Base-by-base conservation (phyloP, 129 eudicot species). In the Lonicera japonica region DNA sequence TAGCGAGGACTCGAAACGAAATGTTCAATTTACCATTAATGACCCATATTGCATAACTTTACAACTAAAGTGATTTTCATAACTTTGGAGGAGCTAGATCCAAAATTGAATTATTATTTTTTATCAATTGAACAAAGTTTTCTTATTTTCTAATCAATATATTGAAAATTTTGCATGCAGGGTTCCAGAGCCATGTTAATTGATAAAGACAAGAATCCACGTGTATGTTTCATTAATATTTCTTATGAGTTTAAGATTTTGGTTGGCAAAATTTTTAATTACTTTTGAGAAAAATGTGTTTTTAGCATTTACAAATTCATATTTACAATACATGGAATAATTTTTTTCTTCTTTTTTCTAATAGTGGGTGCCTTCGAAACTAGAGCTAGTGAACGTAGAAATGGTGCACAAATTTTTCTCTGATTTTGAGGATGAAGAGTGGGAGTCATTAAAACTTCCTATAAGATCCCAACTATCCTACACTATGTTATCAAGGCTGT, bases 171-270 rank as follows among this genome's bases (percentile, higher is more conserved):
- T 4, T 3, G 8, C 43, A 43, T 45, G 65, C 56, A 76, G 81
- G 81, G 81, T 25, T 38, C 73, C 23, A 77, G 81, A 77, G 81
- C 81, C 25, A 71, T 66, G 70, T 19, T 77, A 68, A 48, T 77
- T 21, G 77, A 77, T 25, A 77, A 77, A 71, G 73, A 77, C 46
- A 77, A 60, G 51, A 77, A 56, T 46, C 81, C 81, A 3, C 66
- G 61, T 73, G 81, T 77, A 55, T 25, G 16, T 10, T 5, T 14
- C 3, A 43, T 10, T 3, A 8, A 11, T 43, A 43, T 3, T 43
- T 43, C 50, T 4, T 14, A 43, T 3, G 1, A 43, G 16, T 8
- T 10, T 43, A 4, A 4, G 43, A 4, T 38, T 38, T 38, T 38
- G 10, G 50, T 10, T 43, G 13, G 13, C 16, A 8, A 43, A 2